These are phyloP conservation scores for Leccinum barrowsii DNA, from an alignment of 768 basidiomycete genomes.

Conservation along the genomic window DNA sequence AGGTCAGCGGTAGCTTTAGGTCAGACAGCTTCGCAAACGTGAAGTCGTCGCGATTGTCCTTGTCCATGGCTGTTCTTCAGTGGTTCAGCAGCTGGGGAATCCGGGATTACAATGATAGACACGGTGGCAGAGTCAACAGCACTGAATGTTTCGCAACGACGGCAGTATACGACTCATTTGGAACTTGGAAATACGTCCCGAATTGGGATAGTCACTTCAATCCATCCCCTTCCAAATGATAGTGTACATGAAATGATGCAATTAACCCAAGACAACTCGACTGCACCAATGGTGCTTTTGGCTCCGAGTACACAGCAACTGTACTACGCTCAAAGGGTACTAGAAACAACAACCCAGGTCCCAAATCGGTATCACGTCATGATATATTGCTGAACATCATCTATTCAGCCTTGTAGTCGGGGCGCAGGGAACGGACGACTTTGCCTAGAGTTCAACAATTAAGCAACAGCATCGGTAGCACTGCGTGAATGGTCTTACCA, in stretches of 20 bases:
- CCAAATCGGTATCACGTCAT: no score
- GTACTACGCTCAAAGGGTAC: slow-evolving; percentile 4
- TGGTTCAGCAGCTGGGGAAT: not conserved
- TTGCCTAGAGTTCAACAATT: slow-evolving; percentile 50
- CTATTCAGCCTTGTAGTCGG: slow-evolving; percentile 74
- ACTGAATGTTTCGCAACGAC: not conserved
- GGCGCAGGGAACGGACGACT: slow-evolving; percentile 84
- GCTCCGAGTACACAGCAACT: slow-evolving; percentile 11
- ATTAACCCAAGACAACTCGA: slow-evolving; percentile 7
- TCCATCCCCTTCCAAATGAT: not conserved
- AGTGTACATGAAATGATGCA: slow-evolving; percentile 17
- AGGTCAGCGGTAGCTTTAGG: slow-evolving; percentile 82
- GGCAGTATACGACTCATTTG: slow-evolving; percentile 1
- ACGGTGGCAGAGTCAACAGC: not conserved
- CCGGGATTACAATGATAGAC: not conserved
- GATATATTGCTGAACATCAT: not conserved
- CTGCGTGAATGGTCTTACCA: slow-evolving; percentile 41
- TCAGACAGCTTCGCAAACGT: slow-evolving; percentile 91
- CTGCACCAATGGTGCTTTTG: slow-evolving; percentile 30
- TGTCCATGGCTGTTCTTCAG: slow-evolving; percentile 42
- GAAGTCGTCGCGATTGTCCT: slow-evolving; percentile 78
- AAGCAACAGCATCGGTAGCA: slow-evolving; percentile 6
- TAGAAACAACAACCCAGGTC: not conserved
- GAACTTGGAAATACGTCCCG: not conserved
- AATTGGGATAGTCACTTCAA: not conserved